phyloP scores from a whole-genome alignment of 1,139 yeast genomes.

The Geotrichum carabidarum region DNA sequence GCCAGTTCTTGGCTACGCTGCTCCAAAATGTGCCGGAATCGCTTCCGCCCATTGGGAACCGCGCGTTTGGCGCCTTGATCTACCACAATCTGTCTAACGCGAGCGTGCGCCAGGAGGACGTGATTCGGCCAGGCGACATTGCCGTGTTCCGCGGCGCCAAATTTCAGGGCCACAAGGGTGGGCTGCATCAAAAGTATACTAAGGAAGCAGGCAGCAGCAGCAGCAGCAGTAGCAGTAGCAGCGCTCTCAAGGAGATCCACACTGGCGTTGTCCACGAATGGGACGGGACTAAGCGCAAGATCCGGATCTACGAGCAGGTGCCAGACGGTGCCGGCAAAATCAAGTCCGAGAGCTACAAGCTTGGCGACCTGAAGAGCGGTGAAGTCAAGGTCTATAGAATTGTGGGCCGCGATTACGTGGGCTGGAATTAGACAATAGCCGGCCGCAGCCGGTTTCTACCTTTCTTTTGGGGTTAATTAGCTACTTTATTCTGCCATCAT shows the following conservation, averaged over 20 bases:
- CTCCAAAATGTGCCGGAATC: slow-evolving; percentile 25
- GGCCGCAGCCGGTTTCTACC: too few species aligned
- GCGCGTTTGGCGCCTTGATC: slow-evolving; percentile 68
- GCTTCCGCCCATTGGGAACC: slow-evolving; percentile 57
- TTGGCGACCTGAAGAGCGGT: slow-evolving; percentile 72
- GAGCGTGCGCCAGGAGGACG: slow-evolving; percentile 53
- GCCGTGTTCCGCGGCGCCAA: slow-evolving; percentile 68
- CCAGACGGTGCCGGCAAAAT: slow-evolving; percentile 45
- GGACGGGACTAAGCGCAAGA: slow-evolving; percentile 69
- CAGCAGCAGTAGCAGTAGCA: slow-evolving; percentile 7
- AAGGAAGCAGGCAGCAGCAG: slow-evolving; percentile 44
- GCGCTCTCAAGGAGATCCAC: slow-evolving; percentile 29
- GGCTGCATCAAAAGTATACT: slow-evolving; percentile 46
- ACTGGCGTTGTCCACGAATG: slow-evolving; percentile 56
- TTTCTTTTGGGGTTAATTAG: too few species aligned
- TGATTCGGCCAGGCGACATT: slow-evolving; percentile 77
- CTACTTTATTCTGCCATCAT: too few species aligned
- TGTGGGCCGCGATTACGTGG: slow-evolving; percentile 56
- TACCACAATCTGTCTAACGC: slow-evolving; percentile 54
- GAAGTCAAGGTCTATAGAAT: slow-evolving; percentile 72
- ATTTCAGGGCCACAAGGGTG: slow-evolving; percentile 63
- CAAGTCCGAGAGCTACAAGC: slow-evolving; percentile 56
- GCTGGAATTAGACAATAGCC: slow-evolving; percentile 51
- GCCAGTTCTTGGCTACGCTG: slow-evolving; percentile 36
- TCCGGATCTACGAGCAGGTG: slow-evolving; percentile 59